A percentile compares a stretch with the other conserved stretches of the same genome.
These are phyloP conservation scores for Cryptococcus amylolentus DNA, from an alignment of 1,284 basidiomycete genomes.

Conservation along the genomic window DNA sequence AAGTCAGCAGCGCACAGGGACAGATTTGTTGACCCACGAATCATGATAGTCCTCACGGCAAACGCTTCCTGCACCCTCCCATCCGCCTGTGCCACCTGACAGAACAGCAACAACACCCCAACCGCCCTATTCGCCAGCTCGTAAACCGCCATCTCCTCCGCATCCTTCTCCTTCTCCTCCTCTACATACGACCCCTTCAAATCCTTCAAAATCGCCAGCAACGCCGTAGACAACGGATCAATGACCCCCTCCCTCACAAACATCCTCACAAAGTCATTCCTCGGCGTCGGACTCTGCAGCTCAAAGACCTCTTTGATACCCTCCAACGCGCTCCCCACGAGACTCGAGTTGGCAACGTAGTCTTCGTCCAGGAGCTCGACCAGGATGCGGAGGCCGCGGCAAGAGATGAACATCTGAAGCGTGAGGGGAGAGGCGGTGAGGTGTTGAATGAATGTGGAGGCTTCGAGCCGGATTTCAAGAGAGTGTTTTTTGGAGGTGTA, in stretches of 20 bases:
- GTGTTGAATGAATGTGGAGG: conserved; percentile 88
- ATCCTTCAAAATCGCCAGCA: conserved; percentile 78
- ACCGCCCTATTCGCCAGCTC: conserved; percentile 62
- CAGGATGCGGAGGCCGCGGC: conserved; percentile 86
- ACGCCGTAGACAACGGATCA: conserved; percentile 84
- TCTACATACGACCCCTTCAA: conserved; percentile 54
- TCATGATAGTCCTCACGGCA: conserved; percentile 80
- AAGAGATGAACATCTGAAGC: conserved; percentile 97
- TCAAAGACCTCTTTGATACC: conserved; percentile 95
- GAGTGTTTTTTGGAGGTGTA: conserved; percentile 94
- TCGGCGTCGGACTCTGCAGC: conserved; percentile 83
- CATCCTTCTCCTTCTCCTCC: conserved; percentile 1
- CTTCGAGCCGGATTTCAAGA: conserved; percentile 88
- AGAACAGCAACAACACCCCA: conserved; percentile 85
- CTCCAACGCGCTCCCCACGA: conserved; percentile 91
- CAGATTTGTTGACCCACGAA: conserved; percentile 59
- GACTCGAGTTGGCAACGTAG: conserved; percentile 78
- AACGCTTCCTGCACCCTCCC: conserved; percentile 86
- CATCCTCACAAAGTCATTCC: conserved; percentile 98
- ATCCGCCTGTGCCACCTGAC: conserved; percentile 91
- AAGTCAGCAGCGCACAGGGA: conserved; percentile 1
- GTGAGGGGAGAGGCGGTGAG: conserved; percentile 89
- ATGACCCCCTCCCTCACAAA: conserved; percentile 92
- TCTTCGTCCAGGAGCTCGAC: conserved; percentile 96
- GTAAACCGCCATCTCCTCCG: not conserved